Evolutionary conservation across 257 asterid genomes (phyloP).

Genomic region (Datura wrightii): DNA sequence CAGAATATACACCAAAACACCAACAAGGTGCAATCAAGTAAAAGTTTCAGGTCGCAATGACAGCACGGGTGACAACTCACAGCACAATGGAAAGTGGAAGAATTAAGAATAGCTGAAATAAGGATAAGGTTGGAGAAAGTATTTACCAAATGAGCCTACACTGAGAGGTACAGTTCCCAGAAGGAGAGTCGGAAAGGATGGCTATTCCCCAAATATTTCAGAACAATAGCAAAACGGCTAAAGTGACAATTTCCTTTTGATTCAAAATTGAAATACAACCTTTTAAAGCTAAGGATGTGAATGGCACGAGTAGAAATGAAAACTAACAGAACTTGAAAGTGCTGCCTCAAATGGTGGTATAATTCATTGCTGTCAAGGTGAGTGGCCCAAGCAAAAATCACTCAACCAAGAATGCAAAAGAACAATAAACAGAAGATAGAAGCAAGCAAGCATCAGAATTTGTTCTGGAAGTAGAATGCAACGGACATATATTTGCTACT

Average conservation of each 20-base stretch:
- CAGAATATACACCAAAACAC: not conserved
- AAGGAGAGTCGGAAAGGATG: not conserved
- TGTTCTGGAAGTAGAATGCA: constrained; percentile 5
- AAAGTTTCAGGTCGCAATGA: not conserved
- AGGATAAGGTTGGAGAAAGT: not conserved
- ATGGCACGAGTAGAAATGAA: not conserved
- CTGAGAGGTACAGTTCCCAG: not conserved
- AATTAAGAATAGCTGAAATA: constrained; percentile 2
- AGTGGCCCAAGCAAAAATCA: not conserved
- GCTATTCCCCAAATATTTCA: not conserved
- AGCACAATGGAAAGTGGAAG: not conserved
- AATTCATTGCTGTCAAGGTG: not conserved
- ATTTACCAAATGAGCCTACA: constrained; percentile 7
- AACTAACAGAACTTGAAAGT: not conserved
- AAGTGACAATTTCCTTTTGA: not conserved
- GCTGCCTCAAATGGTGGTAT: not conserved
- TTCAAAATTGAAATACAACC: not conserved
- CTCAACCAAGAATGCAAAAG: not conserved
- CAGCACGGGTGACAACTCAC: not conserved
- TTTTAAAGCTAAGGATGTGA: not conserved
- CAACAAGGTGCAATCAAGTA: constrained; percentile 6
- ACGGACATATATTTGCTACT: not conserved
- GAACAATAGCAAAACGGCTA: not conserved
- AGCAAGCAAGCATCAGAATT: constrained; percentile 10
- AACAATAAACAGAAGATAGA: not conserved